A percentile compares a stretch with the other conserved stretches of the same genome.
These are phyloP conservation scores for Coemansia sp. DNA, from an alignment of 192 early-diverging fungal genomes.

Conservation along the genomic window DNA sequence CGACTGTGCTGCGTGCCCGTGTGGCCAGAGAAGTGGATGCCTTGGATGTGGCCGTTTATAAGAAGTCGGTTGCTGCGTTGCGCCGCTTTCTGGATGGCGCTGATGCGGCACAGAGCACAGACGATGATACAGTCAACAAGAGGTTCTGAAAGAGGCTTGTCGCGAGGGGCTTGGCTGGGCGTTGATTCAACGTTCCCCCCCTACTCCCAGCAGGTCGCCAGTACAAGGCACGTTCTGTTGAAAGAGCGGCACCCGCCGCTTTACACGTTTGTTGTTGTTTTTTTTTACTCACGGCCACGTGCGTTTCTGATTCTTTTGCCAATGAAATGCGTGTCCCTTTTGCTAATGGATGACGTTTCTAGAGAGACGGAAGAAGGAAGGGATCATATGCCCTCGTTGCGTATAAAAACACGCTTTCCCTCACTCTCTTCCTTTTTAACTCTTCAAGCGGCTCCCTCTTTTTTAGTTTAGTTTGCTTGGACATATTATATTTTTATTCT, in stretches of 20 bases:
- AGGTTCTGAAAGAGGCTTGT: neutral
- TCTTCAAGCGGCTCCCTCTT: too few species aligned
- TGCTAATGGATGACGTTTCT: too few species aligned
- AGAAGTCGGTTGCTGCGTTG: conserved; percentile 31
- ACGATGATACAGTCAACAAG: neutral
- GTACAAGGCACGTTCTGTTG: too few species aligned
- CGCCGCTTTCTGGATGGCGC: conserved; percentile 10
- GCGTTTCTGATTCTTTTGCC: neutral
- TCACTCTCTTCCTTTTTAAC: too few species aligned
- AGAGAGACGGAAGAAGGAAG: too few species aligned
- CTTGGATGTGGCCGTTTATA: conserved; percentile 33
- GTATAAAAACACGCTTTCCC: too few species aligned
- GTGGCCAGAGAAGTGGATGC: conserved; percentile 33
- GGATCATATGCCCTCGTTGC: too few species aligned
- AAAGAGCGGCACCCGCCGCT: too few species aligned
- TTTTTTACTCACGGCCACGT: conserved; percentile 7
- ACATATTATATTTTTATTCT: neutral
- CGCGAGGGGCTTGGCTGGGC: too few species aligned
- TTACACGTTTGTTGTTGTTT: neutral
- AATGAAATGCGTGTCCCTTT: neutral
- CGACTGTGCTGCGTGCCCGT: conserved; percentile 27
- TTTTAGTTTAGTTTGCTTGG: too few species aligned
- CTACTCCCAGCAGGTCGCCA: neutral
- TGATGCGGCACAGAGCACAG: neutral
- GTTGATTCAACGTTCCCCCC: neutral